Base-by-base conservation (phyloP, 2,329 filamentous ascomycete species). In the Aureobasidium leucospermi region DNA sequence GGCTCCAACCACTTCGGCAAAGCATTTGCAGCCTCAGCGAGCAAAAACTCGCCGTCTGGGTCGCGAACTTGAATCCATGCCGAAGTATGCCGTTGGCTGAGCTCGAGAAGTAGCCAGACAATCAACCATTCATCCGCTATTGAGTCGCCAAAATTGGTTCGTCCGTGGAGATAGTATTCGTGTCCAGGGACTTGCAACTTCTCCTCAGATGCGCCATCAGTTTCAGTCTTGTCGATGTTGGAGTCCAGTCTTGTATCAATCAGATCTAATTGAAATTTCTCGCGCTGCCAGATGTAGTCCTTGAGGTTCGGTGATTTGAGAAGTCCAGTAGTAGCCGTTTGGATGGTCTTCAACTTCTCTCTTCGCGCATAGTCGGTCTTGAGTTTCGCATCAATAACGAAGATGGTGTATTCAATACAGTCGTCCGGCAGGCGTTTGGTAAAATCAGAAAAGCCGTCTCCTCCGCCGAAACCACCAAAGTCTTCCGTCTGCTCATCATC, bases 121-220 rank as follows among this genome's bases (percentile, higher is more conserved):
- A 97, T 86, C 6, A 97, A 82, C 95, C 94, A 99, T 76, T 99
- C 95, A 67, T 99, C 94, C 68, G 96, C 93, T 4, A 97, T 86
- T 0, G 91, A 94, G 73, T 99, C 95, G 8, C 93, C 92, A 68
- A 91, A 97, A 70, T 93, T 89, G 0, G 90, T 94, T 55, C 80
- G 78, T 19, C 93, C 93, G 63, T 84, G 82, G 6, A 99, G 65
- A 53, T 68, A 63, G 65, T 41, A 65, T 63, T 36, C 64, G 62
- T 11, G 62, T 19, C 36, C 60, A 23, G 34, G n/a, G 38, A n/a
- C 53, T 36, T 45, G 47, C 15, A 31, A 6, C 29, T 53, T 55
- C 6, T 59, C 56, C 13, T 45, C 11, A 5, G 43, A 11, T 13
- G 29, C 34, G 10, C 48, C 15, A 6, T 15, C 16, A 8, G 39